Conservation (phyloP, 345 rosid species). For the Hypericum perforatum region DNA sequence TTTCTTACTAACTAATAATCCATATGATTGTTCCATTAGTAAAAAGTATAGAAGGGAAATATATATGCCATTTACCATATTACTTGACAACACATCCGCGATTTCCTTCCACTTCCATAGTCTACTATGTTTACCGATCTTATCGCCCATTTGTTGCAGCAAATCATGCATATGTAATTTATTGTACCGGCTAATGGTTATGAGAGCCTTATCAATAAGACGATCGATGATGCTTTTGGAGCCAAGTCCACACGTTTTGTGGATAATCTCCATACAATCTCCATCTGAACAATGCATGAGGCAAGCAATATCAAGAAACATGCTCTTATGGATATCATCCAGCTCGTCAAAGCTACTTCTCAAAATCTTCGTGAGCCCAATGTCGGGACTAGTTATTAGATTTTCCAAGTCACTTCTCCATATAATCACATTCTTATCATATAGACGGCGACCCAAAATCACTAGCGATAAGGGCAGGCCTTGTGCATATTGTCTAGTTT, state of each 20-base stretch:
- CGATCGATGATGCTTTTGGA: not conserved
- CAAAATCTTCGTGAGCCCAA: not conserved
- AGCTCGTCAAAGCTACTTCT: not conserved
- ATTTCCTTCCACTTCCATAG: slow-evolving; percentile 12
- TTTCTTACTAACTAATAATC: no score
- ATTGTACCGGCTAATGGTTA: not conserved
- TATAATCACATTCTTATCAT: not conserved
- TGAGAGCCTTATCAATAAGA: not conserved
- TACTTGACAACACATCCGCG: not conserved
- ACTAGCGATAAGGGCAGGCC: not conserved
- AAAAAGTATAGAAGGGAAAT: no score
- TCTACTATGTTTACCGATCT: slow-evolving; percentile 11
- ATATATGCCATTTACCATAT: slow-evolving; percentile 1
- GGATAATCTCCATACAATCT: not conserved
- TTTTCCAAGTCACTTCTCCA: slow-evolving; percentile 1
- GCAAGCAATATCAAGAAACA: slow-evolving; percentile 1
- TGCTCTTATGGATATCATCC: not conserved
- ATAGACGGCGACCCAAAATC: not conserved
- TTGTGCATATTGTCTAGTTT: not conserved
- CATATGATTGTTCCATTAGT: no score
- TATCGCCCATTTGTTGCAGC: not conserved
- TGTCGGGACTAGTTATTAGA: not conserved
- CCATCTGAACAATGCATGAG: not conserved
- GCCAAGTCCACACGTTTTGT: not conserved
- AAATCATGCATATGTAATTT: not conserved